Evolutionary conservation across 2,329 filamentous ascomycete genomes (phyloP), one percentile per base, ranked within the genome.

Genomic region (Trichoderma arundinaceum): DNA sequence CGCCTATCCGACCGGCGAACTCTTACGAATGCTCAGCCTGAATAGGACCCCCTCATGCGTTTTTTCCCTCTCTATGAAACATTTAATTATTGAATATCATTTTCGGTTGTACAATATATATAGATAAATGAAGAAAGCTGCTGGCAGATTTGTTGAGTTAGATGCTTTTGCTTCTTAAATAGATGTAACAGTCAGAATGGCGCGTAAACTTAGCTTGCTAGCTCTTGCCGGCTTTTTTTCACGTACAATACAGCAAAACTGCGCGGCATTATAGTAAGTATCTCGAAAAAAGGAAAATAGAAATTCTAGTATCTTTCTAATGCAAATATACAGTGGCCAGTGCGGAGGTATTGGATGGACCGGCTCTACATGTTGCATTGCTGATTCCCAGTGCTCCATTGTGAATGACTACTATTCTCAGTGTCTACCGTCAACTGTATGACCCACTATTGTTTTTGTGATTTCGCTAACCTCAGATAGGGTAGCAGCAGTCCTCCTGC

Each of bases 401-500:
- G 17, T 53, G 28, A 62, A 62, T 12, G 19, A 52, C 8, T 62
- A 4, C 8, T 62, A 62, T 22, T 62, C 59, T 33, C 59, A 62
- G 22, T 62, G 59, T n/a, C 19, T 62, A 19, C 48, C 48, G 13
- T 52, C 59, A n/a, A 41, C 48, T 43, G 59, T 62, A 62, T 62
- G 59, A 15, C 6, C 22, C 35, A 13, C 39, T 8, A 43, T 3
- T 12, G 48, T 7, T 19, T 12, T 3, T 44, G 6, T 7, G 13
- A 10, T 2, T 7, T n/a, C 35, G 33, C 48, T 62, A 53, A 62
- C 39, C 8, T n/a, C 6, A 15, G 1, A 28, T 19, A 62, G 59
- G 38, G 59, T 19, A 28, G 59, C 13, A 28, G 28, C 32, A 17
- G 56, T 15, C 39, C 59, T 33, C n/a, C 59, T n/a, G 8, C 15